phyloP scores from a whole-genome alignment of 1,284 basidiomycete species.

The Papiliotrema laurentii region DNA sequence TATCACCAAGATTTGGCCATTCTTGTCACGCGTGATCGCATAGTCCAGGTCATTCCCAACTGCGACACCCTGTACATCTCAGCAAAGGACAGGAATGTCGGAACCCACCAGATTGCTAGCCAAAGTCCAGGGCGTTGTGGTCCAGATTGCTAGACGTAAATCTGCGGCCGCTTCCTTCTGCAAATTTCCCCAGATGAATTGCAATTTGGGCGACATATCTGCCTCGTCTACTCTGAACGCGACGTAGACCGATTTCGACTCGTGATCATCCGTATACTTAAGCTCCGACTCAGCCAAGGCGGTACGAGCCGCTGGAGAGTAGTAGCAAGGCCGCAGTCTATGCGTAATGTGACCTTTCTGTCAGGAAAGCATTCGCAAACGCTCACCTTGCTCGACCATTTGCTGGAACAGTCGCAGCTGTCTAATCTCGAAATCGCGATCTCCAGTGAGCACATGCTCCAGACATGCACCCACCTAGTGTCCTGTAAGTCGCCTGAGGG shows the following conservation, averaged over 20 bases:
- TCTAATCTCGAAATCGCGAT: slow-evolving; percentile 79
- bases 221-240: slow-evolving; percentile 57
- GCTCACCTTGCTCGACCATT: slow-evolving; percentile 77
- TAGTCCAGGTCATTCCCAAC: slow-evolving; percentile 73
- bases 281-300: slow-evolving; percentile 95
- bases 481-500: slow-evolving; percentile 72
- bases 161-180: slow-evolving; percentile 42
- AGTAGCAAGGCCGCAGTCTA: slow-evolving; percentile 86
- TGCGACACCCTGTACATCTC: slow-evolving; percentile 66
- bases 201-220: slow-evolving; percentile 34
- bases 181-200: slow-evolving; percentile 11
- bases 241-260: slow-evolving; percentile 84
- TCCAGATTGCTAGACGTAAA: slow-evolving; percentile 95
- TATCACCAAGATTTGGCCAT: slow-evolving; percentile 56
- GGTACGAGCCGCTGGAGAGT: slow-evolving; percentile 90
- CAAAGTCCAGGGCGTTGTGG: slow-evolving; percentile 96
- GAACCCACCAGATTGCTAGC: slow-evolving; percentile 83
- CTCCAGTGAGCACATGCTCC: slow-evolving; percentile 47
- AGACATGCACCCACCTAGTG: slow-evolving; percentile 59
- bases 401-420: slow-evolving; percentile 81
- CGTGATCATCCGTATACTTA: slow-evolving; percentile 81
- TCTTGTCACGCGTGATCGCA: slow-evolving; percentile 53
- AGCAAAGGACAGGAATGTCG: not conserved
- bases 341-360: slow-evolving; percentile 62
- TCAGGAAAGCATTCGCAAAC: not conserved